A percentile compares a stretch with the other conserved stretches of the same genome.
Evolutionary conservation across 2,329 filamentous ascomycete genomes (phyloP).

Genomic region (Talaromyces sp.): DNA sequence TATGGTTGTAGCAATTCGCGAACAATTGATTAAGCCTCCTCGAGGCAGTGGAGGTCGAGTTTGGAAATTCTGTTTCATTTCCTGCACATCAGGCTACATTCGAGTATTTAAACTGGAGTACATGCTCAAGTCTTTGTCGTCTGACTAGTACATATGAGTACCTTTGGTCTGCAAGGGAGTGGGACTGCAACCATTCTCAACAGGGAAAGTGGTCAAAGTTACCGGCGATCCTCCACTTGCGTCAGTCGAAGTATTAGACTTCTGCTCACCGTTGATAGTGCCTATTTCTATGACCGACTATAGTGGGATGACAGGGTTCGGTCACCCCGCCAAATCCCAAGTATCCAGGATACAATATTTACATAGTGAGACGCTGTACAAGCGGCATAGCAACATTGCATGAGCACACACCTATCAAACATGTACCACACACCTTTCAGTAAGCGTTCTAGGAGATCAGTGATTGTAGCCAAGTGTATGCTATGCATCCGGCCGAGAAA

Average conservation of each 20-base stretch:
- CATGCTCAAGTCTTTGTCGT: background rate
- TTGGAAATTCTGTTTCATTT: background rate
- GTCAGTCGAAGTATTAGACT: background rate
- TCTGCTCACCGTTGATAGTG: background rate
- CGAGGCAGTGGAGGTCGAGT: background rate
- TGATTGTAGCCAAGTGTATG: background rate
- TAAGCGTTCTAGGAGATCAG: background rate
- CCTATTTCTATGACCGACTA: background rate
- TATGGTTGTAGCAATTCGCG: background rate
- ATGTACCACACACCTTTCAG: background rate
- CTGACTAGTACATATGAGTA: background rate
- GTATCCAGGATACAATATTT: background rate
- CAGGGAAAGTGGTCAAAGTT: background rate
- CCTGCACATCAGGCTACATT: background rate
- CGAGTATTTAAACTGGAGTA: background rate
- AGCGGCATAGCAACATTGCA: background rate
- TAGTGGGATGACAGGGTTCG: background rate
- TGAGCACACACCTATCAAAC: no score
- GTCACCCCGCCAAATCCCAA: background rate
- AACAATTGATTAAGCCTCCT: background rate
- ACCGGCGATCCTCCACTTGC: background rate
- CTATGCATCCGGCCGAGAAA: constrained; percentile 7
- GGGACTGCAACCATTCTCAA: background rate
- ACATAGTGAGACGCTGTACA: background rate
- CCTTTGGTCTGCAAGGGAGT: background rate